These are phyloP conservation scores for Leishmania gerbilli DNA, from an alignment of 208 protist genomes.

Conservation along the genomic window DNA sequence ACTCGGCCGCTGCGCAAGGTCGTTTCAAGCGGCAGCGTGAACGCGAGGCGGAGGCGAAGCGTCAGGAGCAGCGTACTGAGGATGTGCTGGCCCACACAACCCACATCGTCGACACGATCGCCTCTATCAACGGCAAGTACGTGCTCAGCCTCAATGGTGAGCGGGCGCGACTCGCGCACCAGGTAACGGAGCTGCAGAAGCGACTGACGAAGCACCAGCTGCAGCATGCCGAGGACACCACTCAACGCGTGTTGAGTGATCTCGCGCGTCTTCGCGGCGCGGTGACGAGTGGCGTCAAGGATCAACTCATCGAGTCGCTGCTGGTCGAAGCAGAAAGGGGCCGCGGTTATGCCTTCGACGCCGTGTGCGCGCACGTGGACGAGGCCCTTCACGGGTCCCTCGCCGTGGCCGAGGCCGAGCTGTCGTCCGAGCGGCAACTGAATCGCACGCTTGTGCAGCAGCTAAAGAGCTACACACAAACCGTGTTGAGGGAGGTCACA, in stretches of 20 bases:
- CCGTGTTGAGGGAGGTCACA: constrained; percentile 34
- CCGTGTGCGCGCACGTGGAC: constrained; percentile 21
- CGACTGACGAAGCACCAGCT: constrained; percentile 1
- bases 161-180: constrained; percentile 2
- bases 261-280: constrained; percentile 13
- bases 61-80: constrained; percentile 29
- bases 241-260: constrained; percentile 5
- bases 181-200: constrained; percentile 15
- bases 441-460: constrained; percentile 45
- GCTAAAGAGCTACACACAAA: constrained; percentile 39
- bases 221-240: constrained; percentile 13
- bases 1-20: neutral
- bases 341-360: constrained; percentile 12
- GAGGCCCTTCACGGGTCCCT: constrained; percentile 23
- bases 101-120: constrained; percentile 30
- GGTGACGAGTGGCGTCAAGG: constrained; percentile 18
- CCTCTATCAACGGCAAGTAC: constrained; percentile 26
- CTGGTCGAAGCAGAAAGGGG: constrained; percentile 19
- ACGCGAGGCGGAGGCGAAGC: constrained; percentile 20
- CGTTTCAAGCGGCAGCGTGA: constrained; percentile 23
- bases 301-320: constrained; percentile 17
- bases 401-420: constrained; percentile 24
- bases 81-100: constrained; percentile 33
- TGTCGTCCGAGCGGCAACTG: constrained; percentile 43
- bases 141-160: constrained; percentile 24